phyloP scores from a whole-genome alignment of 208 protist genomes.

The Porcisia hertigi region DNA sequence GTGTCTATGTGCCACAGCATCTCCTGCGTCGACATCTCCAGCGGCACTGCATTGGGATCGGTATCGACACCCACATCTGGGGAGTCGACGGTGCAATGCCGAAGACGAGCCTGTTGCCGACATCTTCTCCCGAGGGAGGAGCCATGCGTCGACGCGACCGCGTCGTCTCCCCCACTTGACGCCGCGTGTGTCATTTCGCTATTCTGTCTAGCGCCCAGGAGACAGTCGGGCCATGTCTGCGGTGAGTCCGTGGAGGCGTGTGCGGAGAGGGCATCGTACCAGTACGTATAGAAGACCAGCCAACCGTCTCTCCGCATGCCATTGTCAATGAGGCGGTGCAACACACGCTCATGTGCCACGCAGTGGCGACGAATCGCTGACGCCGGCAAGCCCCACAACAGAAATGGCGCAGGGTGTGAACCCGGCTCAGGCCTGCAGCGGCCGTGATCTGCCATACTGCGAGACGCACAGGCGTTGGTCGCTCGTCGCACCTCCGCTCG shows the following conservation, averaged over 20 bases:
- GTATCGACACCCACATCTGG: conserved; percentile 1
- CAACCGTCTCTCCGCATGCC: conserved; percentile 36
- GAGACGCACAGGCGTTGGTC: background rate
- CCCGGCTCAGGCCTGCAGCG: background rate
- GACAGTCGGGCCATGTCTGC: background rate
- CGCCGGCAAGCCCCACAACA: background rate
- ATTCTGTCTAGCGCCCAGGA: background rate
- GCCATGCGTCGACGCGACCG: background rate
- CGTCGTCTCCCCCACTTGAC: background rate
- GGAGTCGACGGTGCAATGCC: background rate
- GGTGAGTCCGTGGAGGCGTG: background rate
- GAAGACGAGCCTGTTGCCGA: background rate
- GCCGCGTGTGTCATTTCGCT: background rate
- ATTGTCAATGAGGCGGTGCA: conserved; percentile 6
- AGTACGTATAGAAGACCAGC: conserved; percentile 43
- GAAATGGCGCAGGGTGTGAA: background rate
- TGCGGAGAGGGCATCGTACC: conserved; percentile 24
- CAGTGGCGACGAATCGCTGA: background rate
- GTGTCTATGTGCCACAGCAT: conserved; percentile 24
- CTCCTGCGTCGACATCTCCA: conserved; percentile 1
- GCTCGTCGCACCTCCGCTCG: background rate
- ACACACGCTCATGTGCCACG: background rate
- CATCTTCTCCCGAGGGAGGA: no score
- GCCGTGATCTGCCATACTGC: background rate
- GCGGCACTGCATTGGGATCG: background rate